Percentiles rank a stretch among this genome's conserved stretches.
Conservation (phyloP, 129 eudicot species). For the Flaveria sonorensis region DNA sequence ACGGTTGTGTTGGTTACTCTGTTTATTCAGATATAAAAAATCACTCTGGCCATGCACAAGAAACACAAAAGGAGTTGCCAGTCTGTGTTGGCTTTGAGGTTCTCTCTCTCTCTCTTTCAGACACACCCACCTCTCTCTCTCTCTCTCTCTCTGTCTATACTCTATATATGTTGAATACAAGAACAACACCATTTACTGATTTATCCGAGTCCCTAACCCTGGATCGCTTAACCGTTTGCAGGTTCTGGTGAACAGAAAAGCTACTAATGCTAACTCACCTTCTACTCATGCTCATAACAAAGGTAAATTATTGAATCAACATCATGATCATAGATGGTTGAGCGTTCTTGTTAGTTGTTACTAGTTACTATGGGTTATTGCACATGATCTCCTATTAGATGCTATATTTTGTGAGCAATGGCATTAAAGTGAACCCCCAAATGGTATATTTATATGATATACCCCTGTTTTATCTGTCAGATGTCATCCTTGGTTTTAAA, state of each 20-base stretch:
- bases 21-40: constrained; percentile 66
- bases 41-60: constrained; percentile 37
- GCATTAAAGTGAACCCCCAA: background rate
- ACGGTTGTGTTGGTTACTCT: constrained; percentile 94
- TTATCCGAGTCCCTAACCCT: no score
- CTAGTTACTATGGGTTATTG: background rate
- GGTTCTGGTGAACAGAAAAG: constrained; percentile 72
- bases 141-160: background rate
- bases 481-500: background rate
- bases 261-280: constrained; percentile 46
- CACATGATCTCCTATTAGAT: background rate
- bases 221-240: constrained; percentile 20
- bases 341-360: background rate
- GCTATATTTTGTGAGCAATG: background rate
- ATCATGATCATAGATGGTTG: constrained; percentile 11
- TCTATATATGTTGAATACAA: background rate
- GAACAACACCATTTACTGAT: constrained; percentile 10
- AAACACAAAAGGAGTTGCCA: constrained; percentile 67
- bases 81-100: constrained; percentile 90
- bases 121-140: no score
- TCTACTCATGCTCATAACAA: constrained; percentile 65
- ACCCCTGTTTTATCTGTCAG: background rate
- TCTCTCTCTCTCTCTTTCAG: constrained; percentile 33
- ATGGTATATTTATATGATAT: background rate
- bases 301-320: constrained; percentile 46